Percentiles rank a stretch among this genome's conserved stretches.
These are phyloP conservation scores for Gossypium sturtianum DNA, from an alignment of 345 rosid genomes.

Conservation along the genomic window DNA sequence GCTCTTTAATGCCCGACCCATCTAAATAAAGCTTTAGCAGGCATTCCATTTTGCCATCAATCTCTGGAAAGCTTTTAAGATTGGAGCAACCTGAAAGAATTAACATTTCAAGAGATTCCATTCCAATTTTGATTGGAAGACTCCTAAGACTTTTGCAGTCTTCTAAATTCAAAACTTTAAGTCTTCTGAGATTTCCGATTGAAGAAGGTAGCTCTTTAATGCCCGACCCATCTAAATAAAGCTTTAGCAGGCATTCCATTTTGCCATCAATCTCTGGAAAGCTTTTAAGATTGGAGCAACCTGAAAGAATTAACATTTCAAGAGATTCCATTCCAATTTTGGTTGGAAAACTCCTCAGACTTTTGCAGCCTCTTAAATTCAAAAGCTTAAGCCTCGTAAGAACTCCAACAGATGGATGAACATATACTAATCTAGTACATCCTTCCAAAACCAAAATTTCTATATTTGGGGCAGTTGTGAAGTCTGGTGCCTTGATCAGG, in stretches of 20 bases:
- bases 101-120: constrained; percentile 10
- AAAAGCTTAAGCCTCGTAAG: background rate
- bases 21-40: too few species aligned
- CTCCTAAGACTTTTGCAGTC: constrained; percentile 13
- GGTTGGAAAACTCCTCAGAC: too few species aligned
- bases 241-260: too few species aligned
- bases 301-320: too few species aligned
- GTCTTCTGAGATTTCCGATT: too few species aligned
- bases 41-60: constrained; percentile 8
- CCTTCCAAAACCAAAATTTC: constrained; percentile 16
- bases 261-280: too few species aligned
- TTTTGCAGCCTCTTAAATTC: too few species aligned
- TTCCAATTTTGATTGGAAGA: constrained; percentile 12
- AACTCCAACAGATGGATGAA: constrained; percentile 9
- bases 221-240: too few species aligned
- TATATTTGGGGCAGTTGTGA: constrained; percentile 23
- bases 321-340: too few species aligned
- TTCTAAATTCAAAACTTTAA: constrained; percentile 14
- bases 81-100: background rate
- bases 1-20: too few species aligned
- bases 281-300: too few species aligned
- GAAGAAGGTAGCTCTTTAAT: too few species aligned
- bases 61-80: background rate
- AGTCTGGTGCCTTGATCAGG: constrained; percentile 22
- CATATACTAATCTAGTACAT: constrained; percentile 18